Conservation (phyloP, 2,329 filamentous ascomycete genomes). For the Ceratocystis albifundus region DNA sequence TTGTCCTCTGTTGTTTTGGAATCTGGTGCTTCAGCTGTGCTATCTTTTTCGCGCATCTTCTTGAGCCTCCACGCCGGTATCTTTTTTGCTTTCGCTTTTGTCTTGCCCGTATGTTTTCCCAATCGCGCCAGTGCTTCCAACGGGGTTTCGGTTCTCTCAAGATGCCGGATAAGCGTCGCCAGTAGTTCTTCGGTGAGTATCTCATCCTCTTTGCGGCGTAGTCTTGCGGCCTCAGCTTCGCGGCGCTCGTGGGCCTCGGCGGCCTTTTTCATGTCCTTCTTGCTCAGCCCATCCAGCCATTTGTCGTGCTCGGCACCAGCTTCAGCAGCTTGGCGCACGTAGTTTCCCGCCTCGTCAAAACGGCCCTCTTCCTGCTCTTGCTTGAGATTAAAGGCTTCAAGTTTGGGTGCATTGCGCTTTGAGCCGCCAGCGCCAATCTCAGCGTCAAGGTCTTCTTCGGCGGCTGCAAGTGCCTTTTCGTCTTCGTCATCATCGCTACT, state of each 20-base stretch:
- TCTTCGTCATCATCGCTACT: conserved; percentile 51
- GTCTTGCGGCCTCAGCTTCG: conserved; percentile 61
- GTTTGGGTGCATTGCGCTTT: conserved; percentile 83
- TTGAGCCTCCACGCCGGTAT: conserved; percentile 59
- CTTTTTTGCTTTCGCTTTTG: conserved; percentile 39
- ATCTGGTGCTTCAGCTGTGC: conserved; percentile 36
- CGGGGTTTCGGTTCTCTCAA: conserved; percentile 74
- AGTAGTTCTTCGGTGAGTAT: conserved; percentile 64
- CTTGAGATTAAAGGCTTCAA: conserved; percentile 93
- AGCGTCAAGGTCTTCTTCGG: conserved; percentile 69
- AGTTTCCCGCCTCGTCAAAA: conserved; percentile 88
- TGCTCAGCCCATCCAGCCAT: conserved; percentile 86
- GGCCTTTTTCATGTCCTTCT: conserved; percentile 83
- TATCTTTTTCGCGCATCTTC: conserved; percentile 47
- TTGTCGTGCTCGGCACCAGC: conserved; percentile 82
- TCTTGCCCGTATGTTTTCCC: conserved; percentile 52
- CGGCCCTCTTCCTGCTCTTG: conserved; percentile 82
- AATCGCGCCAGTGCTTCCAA: conserved; percentile 78
- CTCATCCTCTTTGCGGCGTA: conserved; percentile 62
- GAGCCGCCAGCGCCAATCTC: conserved; percentile 83
- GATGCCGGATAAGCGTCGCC: conserved; percentile 54
- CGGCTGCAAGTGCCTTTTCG: conserved; percentile 57
- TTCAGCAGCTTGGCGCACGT: conserved; percentile 75
- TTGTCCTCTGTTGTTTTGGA: conserved; percentile 59
- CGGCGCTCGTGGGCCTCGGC: conserved; percentile 78